phyloP scores from a whole-genome alignment of 768 basidiomycete genomes.

The Boletus subparvulus region DNA sequence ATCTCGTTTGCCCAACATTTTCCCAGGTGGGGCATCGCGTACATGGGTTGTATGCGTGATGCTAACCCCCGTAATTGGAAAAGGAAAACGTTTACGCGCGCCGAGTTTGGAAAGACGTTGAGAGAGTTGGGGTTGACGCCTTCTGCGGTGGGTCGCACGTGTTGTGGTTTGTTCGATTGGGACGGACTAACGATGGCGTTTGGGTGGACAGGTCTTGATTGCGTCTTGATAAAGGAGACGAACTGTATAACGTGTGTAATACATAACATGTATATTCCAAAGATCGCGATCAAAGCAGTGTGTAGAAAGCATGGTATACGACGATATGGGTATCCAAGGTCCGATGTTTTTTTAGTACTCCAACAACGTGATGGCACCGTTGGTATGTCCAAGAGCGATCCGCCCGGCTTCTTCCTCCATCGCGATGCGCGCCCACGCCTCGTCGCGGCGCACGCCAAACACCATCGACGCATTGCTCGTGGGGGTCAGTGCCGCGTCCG shows the following conservation, averaged over 20 bases:
- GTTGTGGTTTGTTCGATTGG: neutral
- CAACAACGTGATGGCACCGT: slow-evolving; percentile 51
- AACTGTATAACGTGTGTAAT: too few species aligned
- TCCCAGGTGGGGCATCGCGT: slow-evolving; percentile 59
- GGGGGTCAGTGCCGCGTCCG: neutral
- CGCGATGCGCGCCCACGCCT: slow-evolving; percentile 48
- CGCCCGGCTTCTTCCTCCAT: slow-evolving; percentile 39
- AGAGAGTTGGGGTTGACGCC: slow-evolving; percentile 87
- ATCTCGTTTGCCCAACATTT: slow-evolving; percentile 79
- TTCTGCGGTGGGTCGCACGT: slow-evolving; percentile 54
- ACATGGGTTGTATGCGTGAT: neutral
- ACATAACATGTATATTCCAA: neutral
- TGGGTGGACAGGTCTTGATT: slow-evolving; percentile 48
- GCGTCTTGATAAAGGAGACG: slow-evolving; percentile 33
- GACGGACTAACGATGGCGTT: neutral
- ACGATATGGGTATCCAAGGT: neutral
- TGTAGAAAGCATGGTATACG: neutral
- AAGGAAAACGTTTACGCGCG: slow-evolving; percentile 64
- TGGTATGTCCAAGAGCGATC: slow-evolving; percentile 34
- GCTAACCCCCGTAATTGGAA: neutral
- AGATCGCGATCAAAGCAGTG: too few species aligned
- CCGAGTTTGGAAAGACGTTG: slow-evolving; percentile 78
- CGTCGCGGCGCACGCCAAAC: slow-evolving; percentile 46
- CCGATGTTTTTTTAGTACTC: slow-evolving; percentile 37
- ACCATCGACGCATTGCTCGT: slow-evolving; percentile 31